Evolutionary conservation across 2,329 filamentous ascomycete genomes (phyloP), one percentile per base, ranked within the genome.

Genomic region (Colletotrichum sp.): DNA sequence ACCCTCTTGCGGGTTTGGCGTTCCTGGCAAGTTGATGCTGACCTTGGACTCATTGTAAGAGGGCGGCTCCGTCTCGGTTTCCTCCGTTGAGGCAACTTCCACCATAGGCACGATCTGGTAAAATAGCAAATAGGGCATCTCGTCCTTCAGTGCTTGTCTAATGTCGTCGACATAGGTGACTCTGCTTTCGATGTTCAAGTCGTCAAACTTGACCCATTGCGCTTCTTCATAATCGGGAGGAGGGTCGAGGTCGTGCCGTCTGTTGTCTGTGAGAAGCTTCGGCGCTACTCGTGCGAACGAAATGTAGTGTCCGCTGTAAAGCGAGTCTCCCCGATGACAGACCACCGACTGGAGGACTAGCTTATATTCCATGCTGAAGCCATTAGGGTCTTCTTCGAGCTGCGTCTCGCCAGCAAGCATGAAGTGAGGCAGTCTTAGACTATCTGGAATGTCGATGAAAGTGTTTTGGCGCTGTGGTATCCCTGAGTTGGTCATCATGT

Each of bases 71-170:
- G 84, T 83, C 36, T 88, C 86, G 2, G 85, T 87, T 60, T 85
- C 85, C 8, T 89, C 87, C 0, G 87, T 86, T 7, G 89, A 89
- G 2, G 88, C 86, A 9, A 94, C 90, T 72, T 96, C 94, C 34
- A 95, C 91, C 80, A 98, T 95, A 0, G 96, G 96, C 34, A 98
- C 91, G 55, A 98, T 95, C 83, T 98, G 96, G 81, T 98, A 99
- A 84, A 98, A 98, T 0, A 99, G 88, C 8, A 98, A 90, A 82
- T 98, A 98, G 0, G 97, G 96, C 83, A 95, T 98, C 83, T 98
- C 96, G n/a, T 94, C 90, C 79, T 92, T 93, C 66, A 98, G 86
- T 0, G 95, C 93, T 79, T 93, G 86, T 77, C 94, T 93, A 79
- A 93, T 91, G 77, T 98, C 94, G 80, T 98, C 92, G 65, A 98